These are phyloP conservation scores for Ballota nigra DNA, from an alignment of 257 asterid genomes.

Conservation along the genomic window DNA sequence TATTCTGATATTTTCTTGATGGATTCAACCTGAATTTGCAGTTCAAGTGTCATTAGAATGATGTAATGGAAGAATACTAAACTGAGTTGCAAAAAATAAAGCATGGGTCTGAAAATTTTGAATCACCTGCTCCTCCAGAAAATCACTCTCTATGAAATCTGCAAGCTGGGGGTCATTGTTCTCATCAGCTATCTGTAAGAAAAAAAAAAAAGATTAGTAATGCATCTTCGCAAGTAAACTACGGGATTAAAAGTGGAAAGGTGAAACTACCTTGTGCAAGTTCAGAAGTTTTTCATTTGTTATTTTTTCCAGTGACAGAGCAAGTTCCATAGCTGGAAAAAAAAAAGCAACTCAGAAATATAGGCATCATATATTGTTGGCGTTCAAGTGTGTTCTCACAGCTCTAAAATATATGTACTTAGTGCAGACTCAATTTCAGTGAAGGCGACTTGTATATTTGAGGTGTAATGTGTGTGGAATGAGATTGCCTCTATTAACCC, in stretches of 20 bases:
- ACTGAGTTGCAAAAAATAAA: too few species aligned
- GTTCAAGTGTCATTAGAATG: neutral
- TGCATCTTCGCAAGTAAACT: neutral
- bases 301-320: slow-evolving; percentile 24
- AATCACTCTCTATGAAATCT: slow-evolving; percentile 23
- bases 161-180: slow-evolving; percentile 29
- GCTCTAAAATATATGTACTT: neutral
- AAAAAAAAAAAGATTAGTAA: neutral
- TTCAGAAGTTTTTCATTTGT: slow-evolving; percentile 28
- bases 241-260: neutral
- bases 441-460: neutral
- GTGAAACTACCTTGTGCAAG: slow-evolving; percentile 22
- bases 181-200: slow-evolving; percentile 19
- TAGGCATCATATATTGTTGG: neutral
- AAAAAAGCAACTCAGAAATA: neutral
- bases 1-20: slow-evolving; percentile 26
- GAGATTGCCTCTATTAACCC: too few species aligned
- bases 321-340: slow-evolving; percentile 26
- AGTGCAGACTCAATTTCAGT: neutral
- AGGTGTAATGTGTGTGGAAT: neutral
- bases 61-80: neutral
- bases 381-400: too few species aligned
- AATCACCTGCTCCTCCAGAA: slow-evolving; percentile 22
- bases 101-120: neutral
- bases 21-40: slow-evolving; percentile 22